phyloP scores from a whole-genome alignment of 2,329 filamentous ascomycete genomes.

The Hypoxylon sp. region DNA sequence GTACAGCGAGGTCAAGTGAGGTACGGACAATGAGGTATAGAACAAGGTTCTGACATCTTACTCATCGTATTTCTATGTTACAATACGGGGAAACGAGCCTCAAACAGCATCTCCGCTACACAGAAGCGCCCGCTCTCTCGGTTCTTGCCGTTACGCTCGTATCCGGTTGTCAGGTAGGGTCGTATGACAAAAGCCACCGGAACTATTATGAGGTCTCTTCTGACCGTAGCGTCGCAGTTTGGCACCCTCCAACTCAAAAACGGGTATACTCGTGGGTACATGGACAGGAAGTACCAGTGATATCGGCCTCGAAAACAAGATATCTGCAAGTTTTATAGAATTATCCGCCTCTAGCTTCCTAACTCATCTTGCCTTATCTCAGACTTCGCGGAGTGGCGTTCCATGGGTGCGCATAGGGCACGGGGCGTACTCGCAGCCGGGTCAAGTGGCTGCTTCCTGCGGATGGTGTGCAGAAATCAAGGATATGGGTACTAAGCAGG shows the following conservation, averaged over 20 bases:
- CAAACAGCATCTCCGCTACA: not conserved
- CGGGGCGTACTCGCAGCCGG: slow-evolving; percentile 12
- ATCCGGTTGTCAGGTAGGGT: not conserved
- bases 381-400: slow-evolving; percentile 7
- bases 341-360: not conserved
- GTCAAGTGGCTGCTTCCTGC: slow-evolving; percentile 2
- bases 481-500: not conserved
- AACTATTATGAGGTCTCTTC: slow-evolving; percentile 13
- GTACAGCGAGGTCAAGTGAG: slow-evolving; percentile 4
- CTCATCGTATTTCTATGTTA: not conserved
- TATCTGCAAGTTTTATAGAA: slow-evolving; percentile 1
- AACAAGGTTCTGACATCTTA: slow-evolving; percentile 12
- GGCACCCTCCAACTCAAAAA: not conserved
- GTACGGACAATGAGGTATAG: slow-evolving; percentile 10
- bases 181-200: slow-evolving; percentile 20
- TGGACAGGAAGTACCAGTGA: not conserved
- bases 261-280: slow-evolving; percentile 3
- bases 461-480: slow-evolving; percentile 9
- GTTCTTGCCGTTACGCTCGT: not conserved
- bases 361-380: slow-evolving; percentile 5
- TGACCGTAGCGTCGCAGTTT: not conserved
- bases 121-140: not conserved
- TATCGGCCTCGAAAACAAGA: slow-evolving; percentile 3
- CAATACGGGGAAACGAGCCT: slow-evolving; percentile 5
- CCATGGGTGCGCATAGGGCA: slow-evolving; percentile 11